phyloP scores from a whole-genome alignment of 257 asterid genomes.

The Cinchona pubescens region DNA sequence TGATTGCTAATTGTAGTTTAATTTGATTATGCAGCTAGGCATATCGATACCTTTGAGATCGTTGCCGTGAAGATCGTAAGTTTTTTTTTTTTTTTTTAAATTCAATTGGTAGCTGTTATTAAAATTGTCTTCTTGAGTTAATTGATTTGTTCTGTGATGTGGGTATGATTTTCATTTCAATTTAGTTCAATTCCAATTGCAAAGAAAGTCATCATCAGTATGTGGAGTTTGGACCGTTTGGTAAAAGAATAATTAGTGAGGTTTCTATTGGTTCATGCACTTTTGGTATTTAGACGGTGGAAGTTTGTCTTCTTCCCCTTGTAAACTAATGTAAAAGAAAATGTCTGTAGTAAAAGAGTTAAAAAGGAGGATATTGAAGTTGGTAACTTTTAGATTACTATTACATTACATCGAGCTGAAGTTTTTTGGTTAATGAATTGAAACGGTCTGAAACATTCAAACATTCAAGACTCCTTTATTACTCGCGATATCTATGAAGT shows the following conservation, averaged over 20 bases:
- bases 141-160: not conserved
- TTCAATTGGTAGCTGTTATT: not conserved
- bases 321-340: not conserved
- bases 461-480: not conserved
- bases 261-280: not conserved
- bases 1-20: conserved; percentile 7
- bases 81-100: conserved; percentile 16
- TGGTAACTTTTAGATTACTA: not conserved
- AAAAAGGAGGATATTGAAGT: not conserved
- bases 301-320: not conserved
- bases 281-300: not conserved
- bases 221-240: not conserved
- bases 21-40: conserved; percentile 66
- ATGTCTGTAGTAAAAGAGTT: not conserved
- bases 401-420: not conserved
- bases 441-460: not conserved
- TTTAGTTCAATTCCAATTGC: not conserved
- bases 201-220: not conserved
- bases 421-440: not conserved
- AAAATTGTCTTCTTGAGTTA: not conserved
- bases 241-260: not conserved
- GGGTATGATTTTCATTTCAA: not conserved
- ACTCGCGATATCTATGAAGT: not conserved
- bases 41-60: conserved; percentile 81
- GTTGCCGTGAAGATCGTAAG: conserved; percentile 97